Evolutionary conservation across 2,329 filamentous ascomycete species (phyloP), one percentile per base, ranked within the genome.

Genomic region (Waltergamsia citrina): DNA sequence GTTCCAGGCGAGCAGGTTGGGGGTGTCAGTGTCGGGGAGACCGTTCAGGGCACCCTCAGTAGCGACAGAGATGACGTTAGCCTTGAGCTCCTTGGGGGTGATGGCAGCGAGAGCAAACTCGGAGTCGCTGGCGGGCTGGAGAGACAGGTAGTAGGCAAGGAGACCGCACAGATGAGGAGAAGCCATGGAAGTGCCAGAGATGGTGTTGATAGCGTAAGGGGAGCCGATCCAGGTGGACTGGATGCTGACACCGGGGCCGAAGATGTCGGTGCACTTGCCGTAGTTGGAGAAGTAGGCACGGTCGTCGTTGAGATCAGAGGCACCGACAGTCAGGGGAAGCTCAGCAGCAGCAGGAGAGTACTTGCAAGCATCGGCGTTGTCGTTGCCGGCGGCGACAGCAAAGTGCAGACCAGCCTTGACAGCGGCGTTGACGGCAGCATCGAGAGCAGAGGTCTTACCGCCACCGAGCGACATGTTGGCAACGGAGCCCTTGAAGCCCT

Each of bases 231-330:
- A 98, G 60, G 92, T 96, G 45, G 92, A 98, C 51, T 85, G 77
- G 52, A 98, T 94, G 80, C 87, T 94, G 53, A 95, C 74, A 55
- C 92, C 92, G 41, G 92, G 92, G 43, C 88, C 92, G 54, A 98
- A 98, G 73, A 98, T 94, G 65, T 98, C 92, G 60, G 90, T 94
- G 77, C 92, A 98, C 74, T 90, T 92, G 62, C 92, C 92, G 63
- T 81, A 96, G 84, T 98, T 98, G 78, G 93, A 98, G 80, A 98
- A 98, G 78, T 96, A 98, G 45, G 92, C 92, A 65, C 92, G 90
- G 72, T 86, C 85, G 57, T 98, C 92, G 53, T 82, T 78, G 40
- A 98, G 77, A 48, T 85, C 92, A 29, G 87, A 94, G 47, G 92
- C 92, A 63, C 90, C 93, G 43, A 98, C 92, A 38, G 92, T 98